Evolutionary conservation across 2,329 filamentous ascomycete genomes (phyloP), one percentile per base, ranked within the genome.

Genomic region (Cercospora janseana): DNA sequence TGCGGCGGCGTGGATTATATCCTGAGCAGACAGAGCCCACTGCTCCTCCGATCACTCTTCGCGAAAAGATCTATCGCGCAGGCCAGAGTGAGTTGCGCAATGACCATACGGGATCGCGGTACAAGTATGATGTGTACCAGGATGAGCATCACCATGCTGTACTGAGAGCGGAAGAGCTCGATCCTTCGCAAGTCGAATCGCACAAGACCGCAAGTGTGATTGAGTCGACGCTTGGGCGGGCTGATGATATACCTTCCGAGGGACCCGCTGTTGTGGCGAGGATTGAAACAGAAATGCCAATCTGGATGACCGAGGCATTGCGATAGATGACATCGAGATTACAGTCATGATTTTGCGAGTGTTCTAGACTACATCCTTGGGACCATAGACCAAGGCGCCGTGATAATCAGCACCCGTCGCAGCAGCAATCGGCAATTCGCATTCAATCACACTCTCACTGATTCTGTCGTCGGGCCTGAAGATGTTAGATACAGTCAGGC

Each of bases 91-190:
- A 73, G 10, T 61, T 86, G 51, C 71, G 81, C 28, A 70, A 70
- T 55, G 82, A 86, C 64, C 83, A 86, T 64, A 61, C 71, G 0
- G 83, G 81, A 1, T 79, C 75, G 42, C 65, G 59, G 55, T 86
- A 83, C 62, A 83, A 80, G 67, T 86, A 85, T 57, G 73, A 79
- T 58, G 76, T 81, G 1, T 85, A 83, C 57, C 66, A 76, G 49
- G 79, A 83, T 58, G 77, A 24, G 12, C 44, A 31, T 3, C 41
- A 45, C 16, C 16, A 4, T 31, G 31, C 41, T 2, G 24, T 32
- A 15, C 27, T 45, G 6, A 28, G 34, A 18, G 26, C 10, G n/a
- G 18, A 9, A 32, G 15, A 12, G 10, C 9, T 7, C 6, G 20
- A 21, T 20, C 16, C 6, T 12, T 28, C 20, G 9, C 8, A 45